Evolutionary conservation across 495 filamentous ascomycete species (phyloP), one percentile per base, ranked within the genome.

Genomic region (Durotheca rogersii): DNA sequence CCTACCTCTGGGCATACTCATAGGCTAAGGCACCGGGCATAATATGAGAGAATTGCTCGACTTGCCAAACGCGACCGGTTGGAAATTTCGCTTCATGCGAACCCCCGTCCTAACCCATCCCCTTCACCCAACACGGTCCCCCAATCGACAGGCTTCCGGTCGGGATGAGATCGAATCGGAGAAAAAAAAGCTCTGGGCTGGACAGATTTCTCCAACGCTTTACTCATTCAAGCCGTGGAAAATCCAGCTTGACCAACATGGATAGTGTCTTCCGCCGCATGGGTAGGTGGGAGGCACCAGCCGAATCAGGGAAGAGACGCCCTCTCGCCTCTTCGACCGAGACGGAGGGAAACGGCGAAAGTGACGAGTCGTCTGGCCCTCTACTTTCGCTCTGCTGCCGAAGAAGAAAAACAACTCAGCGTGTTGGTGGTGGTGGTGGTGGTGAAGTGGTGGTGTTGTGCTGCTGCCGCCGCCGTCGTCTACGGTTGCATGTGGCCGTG

Each of bases 61-160:
- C n/a, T n/a, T n/a, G n/a, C n/a, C n/a, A n/a, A n/a, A n/a, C n/a
- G n/a, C n/a, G 34, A 41, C 20, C 19, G 35, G 15, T 15, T 31
- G 29, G 29, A 49, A 52, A 57, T 57, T 51, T 57, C 53, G 53
- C 47, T 57, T 52, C n/a, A 58, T 53, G 44, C 54, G 44, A 47
- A 35, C n/a, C 36, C 36, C 23, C 9, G 23, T 27, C 23, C 9
- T 9, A 4, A 27, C 9, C 23, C 23, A 27, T 27, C 9, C 23
- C 23, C 4, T 27, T 27, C 23, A 4, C 4, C 23, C 23, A 27
- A 27, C 23, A 27, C 4, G 23, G 23, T 27, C 9, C 9, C 23
- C 23, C 23, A 27, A 27, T 27, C 23, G 23, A 27, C 23, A 27
- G 4, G 4, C 9, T 27, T 9, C 9, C 23, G 9, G 23, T 27